Conservation (phyloP, 1,284 basidiomycete species). For the Quambalaria eucalypti region DNA sequence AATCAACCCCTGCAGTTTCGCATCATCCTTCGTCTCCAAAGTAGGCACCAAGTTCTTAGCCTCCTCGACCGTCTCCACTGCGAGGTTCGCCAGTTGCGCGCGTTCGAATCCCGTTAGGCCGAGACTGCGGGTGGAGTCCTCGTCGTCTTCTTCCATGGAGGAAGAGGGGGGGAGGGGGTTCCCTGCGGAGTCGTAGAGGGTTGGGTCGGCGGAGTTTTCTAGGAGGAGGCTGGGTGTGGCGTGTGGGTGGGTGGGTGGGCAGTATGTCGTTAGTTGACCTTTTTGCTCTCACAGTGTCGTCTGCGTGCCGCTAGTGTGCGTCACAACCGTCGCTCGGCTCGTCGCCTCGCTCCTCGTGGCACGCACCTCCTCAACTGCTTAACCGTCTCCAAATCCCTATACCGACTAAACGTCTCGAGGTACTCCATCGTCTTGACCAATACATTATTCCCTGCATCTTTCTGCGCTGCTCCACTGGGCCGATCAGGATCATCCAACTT, state of each 20-base stretch:
- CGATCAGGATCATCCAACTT: neutral
- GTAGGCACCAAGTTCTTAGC: slow-evolving; percentile 84
- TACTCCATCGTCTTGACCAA: slow-evolving; percentile 1
- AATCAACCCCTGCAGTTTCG: slow-evolving; percentile 1
- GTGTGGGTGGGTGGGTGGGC: neutral
- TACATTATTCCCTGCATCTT: neutral
- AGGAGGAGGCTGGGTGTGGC: neutral
- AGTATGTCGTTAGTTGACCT: neutral
- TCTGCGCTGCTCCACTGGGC: neutral
- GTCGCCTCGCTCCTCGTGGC: neutral
- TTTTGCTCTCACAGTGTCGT: neutral
- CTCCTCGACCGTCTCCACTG: slow-evolving; percentile 76
- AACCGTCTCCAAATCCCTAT: neutral
- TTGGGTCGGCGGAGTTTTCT: neutral
- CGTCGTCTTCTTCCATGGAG: slow-evolving; percentile 9
- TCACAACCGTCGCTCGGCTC: neutral
- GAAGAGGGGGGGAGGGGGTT: neutral
- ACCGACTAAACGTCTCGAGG: neutral
- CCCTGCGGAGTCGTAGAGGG: neutral
- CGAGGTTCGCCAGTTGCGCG: slow-evolving; percentile 81
- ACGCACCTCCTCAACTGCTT: neutral
- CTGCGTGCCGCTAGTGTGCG: neutral
- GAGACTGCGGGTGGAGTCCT: slow-evolving; percentile 51
- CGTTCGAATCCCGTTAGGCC: slow-evolving; percentile 79
- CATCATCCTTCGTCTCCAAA: slow-evolving; percentile 5